Evolutionary conservation across 2,329 filamentous ascomycete genomes (phyloP).

Genomic region (Calonectria pseudoturangicola): DNA sequence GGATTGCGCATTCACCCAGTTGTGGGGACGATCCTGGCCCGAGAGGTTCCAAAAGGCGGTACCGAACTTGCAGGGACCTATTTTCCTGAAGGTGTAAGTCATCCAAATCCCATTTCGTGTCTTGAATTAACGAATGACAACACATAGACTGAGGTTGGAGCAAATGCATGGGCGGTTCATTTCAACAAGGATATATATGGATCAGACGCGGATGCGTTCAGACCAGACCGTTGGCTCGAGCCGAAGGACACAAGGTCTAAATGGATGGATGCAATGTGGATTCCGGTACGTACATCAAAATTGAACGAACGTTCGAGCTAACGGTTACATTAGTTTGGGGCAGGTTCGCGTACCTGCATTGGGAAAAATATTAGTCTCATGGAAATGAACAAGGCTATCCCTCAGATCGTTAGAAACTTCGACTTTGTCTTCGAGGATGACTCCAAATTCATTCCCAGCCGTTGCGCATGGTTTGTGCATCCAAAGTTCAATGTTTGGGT

Average conservation of each 20-base stretch:
- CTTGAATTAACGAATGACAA: neutral
- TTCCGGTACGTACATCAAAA: neutral
- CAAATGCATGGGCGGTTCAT: neutral
- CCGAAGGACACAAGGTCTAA: neutral
- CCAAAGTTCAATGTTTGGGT: slow-evolving; percentile 7
- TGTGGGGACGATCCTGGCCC: neutral
- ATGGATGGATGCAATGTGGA: slow-evolving; percentile 13
- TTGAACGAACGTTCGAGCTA: neutral
- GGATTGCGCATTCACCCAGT: slow-evolving; percentile 3
- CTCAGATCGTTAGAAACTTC: slow-evolving; percentile 50
- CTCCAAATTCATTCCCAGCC: neutral
- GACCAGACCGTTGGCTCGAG: slow-evolving; percentile 4
- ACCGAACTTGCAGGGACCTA: neutral
- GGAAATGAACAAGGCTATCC: slow-evolving; percentile 77
- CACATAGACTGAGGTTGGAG: neutral
- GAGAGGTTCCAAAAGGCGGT: slow-evolving; percentile 7
- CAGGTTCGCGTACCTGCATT: slow-evolving; percentile 80
- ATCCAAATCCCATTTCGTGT: neutral
- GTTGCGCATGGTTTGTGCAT: neutral
- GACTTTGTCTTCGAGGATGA: slow-evolving; percentile 25
- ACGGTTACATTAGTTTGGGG: slow-evolving; percentile 72
- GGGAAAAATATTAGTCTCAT: slow-evolving; percentile 78
- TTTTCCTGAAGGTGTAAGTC: slow-evolving; percentile 20
- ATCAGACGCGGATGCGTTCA: neutral
- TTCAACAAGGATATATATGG: neutral